Percentiles rank a stretch among this genome's conserved stretches.
Evolutionary conservation across 83 land plant genomes (phyloP).

Genomic region (Thuja plicata): DNA sequence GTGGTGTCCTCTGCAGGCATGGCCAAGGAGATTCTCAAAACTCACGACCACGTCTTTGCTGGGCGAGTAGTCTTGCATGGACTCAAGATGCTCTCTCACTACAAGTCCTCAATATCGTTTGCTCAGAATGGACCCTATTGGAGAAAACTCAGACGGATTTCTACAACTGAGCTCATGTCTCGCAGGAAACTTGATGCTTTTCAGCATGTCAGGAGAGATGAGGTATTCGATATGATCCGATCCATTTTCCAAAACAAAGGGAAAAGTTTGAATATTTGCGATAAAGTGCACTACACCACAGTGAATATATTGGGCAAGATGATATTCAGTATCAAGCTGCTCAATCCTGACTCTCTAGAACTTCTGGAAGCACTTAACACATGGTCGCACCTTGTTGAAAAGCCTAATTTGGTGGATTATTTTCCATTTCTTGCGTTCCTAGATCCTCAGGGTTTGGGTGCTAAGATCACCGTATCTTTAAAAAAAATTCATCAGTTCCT

Average conservation of each 20-base stretch:
- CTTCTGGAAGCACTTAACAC: too few relatives aligned
- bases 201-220: background rate
- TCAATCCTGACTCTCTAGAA: too few relatives aligned
- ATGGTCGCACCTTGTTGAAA: too few relatives aligned
- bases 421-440: too few relatives aligned
- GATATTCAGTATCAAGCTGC: too few relatives aligned
- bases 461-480: too few relatives aligned
- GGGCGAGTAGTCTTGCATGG: background rate
- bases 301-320: too few relatives aligned
- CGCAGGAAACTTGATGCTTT: background rate
- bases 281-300: too few relatives aligned
- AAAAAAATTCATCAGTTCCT: too few relatives aligned
- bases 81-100: background rate
- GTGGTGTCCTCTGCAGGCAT: conserved; percentile 57
- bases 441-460: too few relatives aligned
- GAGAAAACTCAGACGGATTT: background rate
- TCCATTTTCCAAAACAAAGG: background rate
- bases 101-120: background rate
- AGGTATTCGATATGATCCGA: background rate
- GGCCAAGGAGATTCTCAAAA: conserved; percentile 58
- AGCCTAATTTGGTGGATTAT: too few relatives aligned
- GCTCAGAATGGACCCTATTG: background rate
- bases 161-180: background rate
- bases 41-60: conserved; percentile 32
- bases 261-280: background rate